These are phyloP conservation scores for Simmondsia chinensis DNA, from an alignment of 148 eudicot species.

Conservation along the genomic window DNA sequence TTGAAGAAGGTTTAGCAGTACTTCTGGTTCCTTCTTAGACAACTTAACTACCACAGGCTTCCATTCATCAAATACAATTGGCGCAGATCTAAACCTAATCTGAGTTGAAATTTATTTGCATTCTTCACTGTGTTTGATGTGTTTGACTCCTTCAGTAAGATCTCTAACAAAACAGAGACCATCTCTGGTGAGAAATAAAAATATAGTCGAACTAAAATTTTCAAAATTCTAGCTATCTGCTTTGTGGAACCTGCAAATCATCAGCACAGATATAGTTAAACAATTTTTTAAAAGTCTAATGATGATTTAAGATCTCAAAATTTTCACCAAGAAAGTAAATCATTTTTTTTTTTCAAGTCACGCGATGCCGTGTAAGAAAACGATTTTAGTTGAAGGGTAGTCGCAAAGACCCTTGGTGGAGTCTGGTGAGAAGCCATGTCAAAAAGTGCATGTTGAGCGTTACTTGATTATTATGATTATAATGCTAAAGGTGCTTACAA, in stretches of 20 bases:
- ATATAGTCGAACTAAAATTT: constrained; percentile 48
- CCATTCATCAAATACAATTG: constrained; percentile 60
- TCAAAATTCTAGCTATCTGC: constrained; percentile 38
- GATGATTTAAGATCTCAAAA: too few relatives aligned
- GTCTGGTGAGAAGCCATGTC: too few relatives aligned
- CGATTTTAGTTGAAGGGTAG: too few relatives aligned
- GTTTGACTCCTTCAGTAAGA: constrained; percentile 48
- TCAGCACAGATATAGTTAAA: too few relatives aligned
- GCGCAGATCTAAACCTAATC: constrained; percentile 16
- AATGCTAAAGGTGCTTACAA: too few relatives aligned
- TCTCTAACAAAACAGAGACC: constrained; percentile 41
- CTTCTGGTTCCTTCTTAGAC: constrained; percentile 60
- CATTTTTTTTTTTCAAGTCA: too few relatives aligned
- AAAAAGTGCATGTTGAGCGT: too few relatives aligned
- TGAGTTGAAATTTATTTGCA: constrained; percentile 24
- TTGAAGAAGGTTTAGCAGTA: constrained; percentile 52
- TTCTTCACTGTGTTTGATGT: constrained; percentile 21
- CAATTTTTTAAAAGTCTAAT: too few relatives aligned
- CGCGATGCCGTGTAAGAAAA: too few relatives aligned
- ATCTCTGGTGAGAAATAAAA: constrained; percentile 65
- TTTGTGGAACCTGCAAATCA: constrained; percentile 54
- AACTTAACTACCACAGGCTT: constrained; percentile 59
- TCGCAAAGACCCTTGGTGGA: too few relatives aligned
- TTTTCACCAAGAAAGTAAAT: too few relatives aligned
- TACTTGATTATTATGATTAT: too few relatives aligned